These are phyloP conservation scores for Peronospora tabacina DNA, from an alignment of 352 stramenopile genomes.

Conservation along the genomic window DNA sequence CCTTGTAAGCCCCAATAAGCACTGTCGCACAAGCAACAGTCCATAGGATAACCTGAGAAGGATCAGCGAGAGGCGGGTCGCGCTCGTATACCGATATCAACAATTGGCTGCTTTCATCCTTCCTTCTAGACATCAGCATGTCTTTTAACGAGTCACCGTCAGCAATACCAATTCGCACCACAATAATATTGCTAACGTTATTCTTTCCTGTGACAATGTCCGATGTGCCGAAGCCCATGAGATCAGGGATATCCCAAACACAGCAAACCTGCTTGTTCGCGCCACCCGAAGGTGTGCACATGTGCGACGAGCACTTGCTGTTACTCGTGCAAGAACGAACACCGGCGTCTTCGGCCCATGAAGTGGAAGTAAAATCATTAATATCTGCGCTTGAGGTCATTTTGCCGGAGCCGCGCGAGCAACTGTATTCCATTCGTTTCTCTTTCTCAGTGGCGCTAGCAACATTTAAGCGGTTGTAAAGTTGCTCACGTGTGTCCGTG, in stretches of 20 bases:
- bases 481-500: conserved; percentile 59
- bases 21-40: conserved; percentile 67
- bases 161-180: conserved; percentile 61
- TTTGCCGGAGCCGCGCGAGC: conserved; percentile 40
- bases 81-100: conserved; percentile 60
- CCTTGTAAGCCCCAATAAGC: conserved; percentile 65
- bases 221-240: conserved; percentile 51
- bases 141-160: conserved; percentile 51
- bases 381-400: conserved; percentile 25
- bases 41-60: conserved; percentile 68
- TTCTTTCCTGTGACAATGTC: conserved; percentile 28
- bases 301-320: conserved; percentile 40
- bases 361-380: conserved; percentile 15
- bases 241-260: conserved; percentile 67
- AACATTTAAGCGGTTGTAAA: conserved; percentile 52
- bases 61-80: conserved; percentile 47
- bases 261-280: conserved; percentile 59
- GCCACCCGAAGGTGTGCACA: conserved; percentile 54
- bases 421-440: conserved; percentile 51
- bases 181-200: conserved; percentile 46
- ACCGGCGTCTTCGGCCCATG: conserved; percentile 36
- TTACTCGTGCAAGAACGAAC: conserved; percentile 36
- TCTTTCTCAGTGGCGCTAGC: conserved; percentile 26
- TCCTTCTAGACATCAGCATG: conserved; percentile 23
- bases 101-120: conserved; percentile 23